phyloP scores from a whole-genome alignment of 768 basidiomycete genomes.

The Termitomyces sp. region DNA sequence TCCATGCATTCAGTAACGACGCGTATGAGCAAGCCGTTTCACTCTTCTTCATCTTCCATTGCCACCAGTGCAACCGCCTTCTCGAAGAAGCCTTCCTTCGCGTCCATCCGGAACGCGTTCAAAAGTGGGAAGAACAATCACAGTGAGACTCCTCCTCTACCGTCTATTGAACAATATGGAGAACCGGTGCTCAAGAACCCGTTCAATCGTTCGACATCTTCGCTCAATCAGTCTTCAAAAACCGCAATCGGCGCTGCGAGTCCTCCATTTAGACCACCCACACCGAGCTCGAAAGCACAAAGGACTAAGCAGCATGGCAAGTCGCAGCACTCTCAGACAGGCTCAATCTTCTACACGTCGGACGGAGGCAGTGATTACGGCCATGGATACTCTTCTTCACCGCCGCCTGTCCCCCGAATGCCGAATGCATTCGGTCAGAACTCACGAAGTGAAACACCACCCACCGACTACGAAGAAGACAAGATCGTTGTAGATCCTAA shows the following conservation, averaged over 20 bases:
- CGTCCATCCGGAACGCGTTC: slow-evolving; percentile 84
- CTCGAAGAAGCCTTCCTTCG: slow-evolving; percentile 79
- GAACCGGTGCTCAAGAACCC: slow-evolving; percentile 77
- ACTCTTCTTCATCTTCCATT: slow-evolving; percentile 70
- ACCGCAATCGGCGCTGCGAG: slow-evolving; percentile 38
- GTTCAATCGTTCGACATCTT: slow-evolving; percentile 78
- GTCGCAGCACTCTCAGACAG: slow-evolving; percentile 74
- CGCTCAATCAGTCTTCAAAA: slow-evolving; percentile 48
- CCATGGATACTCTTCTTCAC: slow-evolving; percentile 49
- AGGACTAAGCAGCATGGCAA: slow-evolving; percentile 59
- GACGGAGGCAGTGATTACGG: slow-evolving; percentile 71
- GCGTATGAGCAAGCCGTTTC: slow-evolving; percentile 52
- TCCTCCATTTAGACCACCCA: slow-evolving; percentile 55
- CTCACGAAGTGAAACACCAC: slow-evolving; percentile 46
- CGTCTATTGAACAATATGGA: slow-evolving; percentile 60
- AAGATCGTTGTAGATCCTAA: slow-evolving; percentile 66
- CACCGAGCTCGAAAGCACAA: slow-evolving; percentile 45
- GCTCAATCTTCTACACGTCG: slow-evolving; percentile 66
- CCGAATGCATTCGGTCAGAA: slow-evolving; percentile 53
- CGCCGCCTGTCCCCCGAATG: slow-evolving; percentile 76
- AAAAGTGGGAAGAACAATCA: slow-evolving; percentile 59
- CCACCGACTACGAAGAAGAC: slow-evolving; percentile 59
- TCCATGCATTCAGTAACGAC: slow-evolving; percentile 59
- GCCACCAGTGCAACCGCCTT: slow-evolving; percentile 52
- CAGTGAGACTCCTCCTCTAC: slow-evolving; percentile 71